Base-by-base conservation (phyloP, 345 rosid species). In the Fremontodendron californicum region DNA sequence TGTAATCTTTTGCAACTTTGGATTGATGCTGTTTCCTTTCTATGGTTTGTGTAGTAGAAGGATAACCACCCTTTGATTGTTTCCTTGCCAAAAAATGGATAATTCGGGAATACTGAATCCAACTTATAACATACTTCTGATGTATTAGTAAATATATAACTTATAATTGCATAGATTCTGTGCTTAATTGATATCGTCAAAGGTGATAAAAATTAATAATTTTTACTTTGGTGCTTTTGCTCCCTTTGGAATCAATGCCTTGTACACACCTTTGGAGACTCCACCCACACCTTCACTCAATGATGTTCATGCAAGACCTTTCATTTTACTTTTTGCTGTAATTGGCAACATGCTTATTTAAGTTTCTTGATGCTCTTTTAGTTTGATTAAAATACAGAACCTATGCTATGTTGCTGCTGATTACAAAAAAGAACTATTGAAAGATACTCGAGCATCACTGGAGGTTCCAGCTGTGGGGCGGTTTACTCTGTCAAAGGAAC, bases 351-450 rank as follows among this genome's bases (percentile, higher is more conserved):
- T 77, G 48, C 37, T 74, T 33, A 37, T 73, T 55, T 48, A 35
- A 78, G 27, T 5, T 78, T 65, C 62, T 67, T 77, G 62, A 37
- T 78, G 37, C 62, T 83, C 29, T 82, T 55, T 74, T 76, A 75
- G 69, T 71, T 60, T 49, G 37, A 25, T 75, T 84, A 67, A 58
- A 76, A 54, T 75, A 66, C 86, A 95, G 99, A 86, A 89, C 29
- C 91, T 95, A 33, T 95, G 97, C 81, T 95, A 95, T 82, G 97
- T 95, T 81, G 97, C 98, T 52, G 75, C 84, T 77, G 98, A 95
- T 84, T 93, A 90, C 83, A 79, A 88, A 54, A 85, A 86, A 55
- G 98, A 95, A 86, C 84, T 88, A 72, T 67, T 73, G 29, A 91
- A 82, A 83, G 86, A 92, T 75, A 90, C 93, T 4, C 74, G 65